phyloP scores from a whole-genome alignment of 2,329 filamentous ascomycete species.

The Trichoderma sp. region DNA sequence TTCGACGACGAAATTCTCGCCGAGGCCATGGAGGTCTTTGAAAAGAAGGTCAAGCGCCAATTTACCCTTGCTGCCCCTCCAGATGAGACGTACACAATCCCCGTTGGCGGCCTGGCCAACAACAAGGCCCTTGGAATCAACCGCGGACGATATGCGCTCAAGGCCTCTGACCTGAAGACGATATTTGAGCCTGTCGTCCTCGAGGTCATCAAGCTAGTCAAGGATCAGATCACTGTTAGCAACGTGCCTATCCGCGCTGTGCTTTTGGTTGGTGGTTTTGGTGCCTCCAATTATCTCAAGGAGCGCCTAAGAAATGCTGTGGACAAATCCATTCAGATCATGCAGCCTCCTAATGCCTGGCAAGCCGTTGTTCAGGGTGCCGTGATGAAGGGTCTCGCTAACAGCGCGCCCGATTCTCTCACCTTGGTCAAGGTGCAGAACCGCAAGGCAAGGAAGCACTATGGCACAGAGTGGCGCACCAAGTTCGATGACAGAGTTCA shows the following conservation, averaged over 20 bases:
- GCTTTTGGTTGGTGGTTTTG: conserved; percentile 52
- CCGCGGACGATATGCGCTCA: conserved; percentile 45
- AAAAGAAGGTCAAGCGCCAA: conserved; percentile 39
- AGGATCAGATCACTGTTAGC: conserved; percentile 47
- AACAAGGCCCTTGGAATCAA: conserved; percentile 45
- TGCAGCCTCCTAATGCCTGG: conserved; percentile 54
- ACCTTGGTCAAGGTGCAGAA: conserved; percentile 46
- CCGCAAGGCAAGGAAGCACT: conserved; percentile 50
- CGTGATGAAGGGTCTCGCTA: conserved; percentile 53
- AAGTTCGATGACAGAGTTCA: conserved; percentile 41
- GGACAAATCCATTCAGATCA: conserved; percentile 43
- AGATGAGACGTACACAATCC: conserved; percentile 42
- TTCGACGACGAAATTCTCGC: conserved; percentile 47
- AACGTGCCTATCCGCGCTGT: conserved; percentile 47
- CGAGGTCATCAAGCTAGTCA: conserved; percentile 49
- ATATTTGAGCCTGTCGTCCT: conserved; percentile 52
- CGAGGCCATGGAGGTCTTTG: conserved; percentile 48
- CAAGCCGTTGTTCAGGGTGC: conserved; percentile 53
- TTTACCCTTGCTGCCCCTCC: conserved; percentile 15
- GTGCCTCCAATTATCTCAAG: conserved; percentile 51
- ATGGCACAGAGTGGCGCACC: conserved; percentile 45
- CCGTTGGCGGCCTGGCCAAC: conserved; percentile 46
- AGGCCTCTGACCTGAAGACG: conserved; percentile 44
- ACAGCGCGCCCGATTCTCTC: conserved; percentile 40
- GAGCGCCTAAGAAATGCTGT: conserved; percentile 45